Evolutionary conservation across 305 asterid genomes (phyloP).

Genomic region (Solanum hybrid): DNA sequence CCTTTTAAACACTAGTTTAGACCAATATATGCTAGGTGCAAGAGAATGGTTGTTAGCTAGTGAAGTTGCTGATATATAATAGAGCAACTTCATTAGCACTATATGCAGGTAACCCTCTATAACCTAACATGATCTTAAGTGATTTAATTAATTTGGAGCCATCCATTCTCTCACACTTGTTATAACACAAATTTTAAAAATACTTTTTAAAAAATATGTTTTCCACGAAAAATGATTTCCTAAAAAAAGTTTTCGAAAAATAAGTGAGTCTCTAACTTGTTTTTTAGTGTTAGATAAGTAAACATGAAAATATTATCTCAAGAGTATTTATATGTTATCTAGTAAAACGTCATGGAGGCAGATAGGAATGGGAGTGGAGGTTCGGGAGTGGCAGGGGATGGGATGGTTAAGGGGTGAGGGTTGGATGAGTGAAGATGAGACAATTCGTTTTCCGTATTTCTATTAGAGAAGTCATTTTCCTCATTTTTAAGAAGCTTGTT

Average conservation of each 20-base stretch:
- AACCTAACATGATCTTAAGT: neutral
- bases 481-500: neutral
- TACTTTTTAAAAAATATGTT: too few relatives aligned
- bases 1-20: neutral
- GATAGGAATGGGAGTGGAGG: neutral
- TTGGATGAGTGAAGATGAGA: neutral
- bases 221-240: neutral
- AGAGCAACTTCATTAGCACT: neutral
- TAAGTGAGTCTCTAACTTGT: neutral
- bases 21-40: neutral
- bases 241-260: neutral
- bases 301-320: neutral
- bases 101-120: neutral
- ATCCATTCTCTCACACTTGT: neutral
- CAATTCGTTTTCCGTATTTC: neutral
- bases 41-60: neutral
- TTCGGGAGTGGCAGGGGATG: neutral
- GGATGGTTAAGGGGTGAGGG: neutral
- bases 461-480: neutral
- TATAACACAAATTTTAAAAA: neutral
- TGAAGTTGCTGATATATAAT: neutral
- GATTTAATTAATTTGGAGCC: neutral
- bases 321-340: neutral
- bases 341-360: neutral
- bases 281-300: neutral